Conservation (phyloP, 345 rosid species). For the Angophora floribunda region DNA sequence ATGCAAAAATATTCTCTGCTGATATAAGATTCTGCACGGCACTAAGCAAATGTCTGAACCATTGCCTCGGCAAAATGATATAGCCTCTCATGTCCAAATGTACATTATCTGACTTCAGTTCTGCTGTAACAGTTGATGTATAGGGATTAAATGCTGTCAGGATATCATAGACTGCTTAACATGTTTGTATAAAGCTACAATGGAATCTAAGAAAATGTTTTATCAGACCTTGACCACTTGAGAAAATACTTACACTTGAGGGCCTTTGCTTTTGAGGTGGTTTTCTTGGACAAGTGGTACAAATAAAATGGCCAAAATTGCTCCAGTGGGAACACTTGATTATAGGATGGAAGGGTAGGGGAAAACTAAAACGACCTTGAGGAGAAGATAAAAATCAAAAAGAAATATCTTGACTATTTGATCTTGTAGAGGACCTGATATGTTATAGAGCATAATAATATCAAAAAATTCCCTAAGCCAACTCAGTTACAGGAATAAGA, state of each 20-base stretch:
- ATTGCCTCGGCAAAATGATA: background rate
- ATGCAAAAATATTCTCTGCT: background rate
- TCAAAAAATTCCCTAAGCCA: background rate
- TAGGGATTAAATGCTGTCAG: background rate
- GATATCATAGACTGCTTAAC: background rate
- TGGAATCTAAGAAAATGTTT: background rate
- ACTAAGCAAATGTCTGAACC: background rate
- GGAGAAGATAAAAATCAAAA: background rate
- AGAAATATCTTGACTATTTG: background rate
- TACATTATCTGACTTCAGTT: background rate
- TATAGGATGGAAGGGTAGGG: background rate
- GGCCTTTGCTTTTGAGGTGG: background rate
- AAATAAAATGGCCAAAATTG: background rate
- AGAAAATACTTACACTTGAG: background rate
- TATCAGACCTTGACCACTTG: background rate
- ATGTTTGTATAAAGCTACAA: background rate
- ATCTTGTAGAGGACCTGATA: background rate
- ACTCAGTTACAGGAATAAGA: background rate
- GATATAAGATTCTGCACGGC: background rate
- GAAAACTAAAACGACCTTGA: background rate
- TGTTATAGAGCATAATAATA: background rate
- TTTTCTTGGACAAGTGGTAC: background rate
- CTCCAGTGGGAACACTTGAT: background rate
- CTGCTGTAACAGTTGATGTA: background rate
- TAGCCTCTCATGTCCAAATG: background rate